A percentile compares a stretch with the other conserved stretches of the same genome.
These are phyloP conservation scores for Ustilago shanxiensis DNA, from an alignment of 1,284 basidiomycete genomes.

Conservation along the genomic window DNA sequence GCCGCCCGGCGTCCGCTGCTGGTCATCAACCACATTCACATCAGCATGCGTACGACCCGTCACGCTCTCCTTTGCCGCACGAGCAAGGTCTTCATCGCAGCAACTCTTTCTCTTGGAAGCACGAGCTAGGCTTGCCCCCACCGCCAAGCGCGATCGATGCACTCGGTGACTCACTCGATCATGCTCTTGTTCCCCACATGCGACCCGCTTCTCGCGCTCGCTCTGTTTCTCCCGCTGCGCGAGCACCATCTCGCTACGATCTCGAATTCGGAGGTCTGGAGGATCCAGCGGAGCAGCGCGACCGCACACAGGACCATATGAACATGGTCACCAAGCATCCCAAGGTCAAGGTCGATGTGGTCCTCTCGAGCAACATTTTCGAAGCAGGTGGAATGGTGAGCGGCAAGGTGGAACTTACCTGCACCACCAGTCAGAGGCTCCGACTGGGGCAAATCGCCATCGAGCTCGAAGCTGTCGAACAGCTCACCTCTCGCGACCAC, in stretches of 20 bases:
- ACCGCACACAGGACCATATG: slow-evolving; percentile 52
- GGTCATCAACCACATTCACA: slow-evolving; percentile 21
- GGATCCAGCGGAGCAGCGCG: slow-evolving; percentile 32
- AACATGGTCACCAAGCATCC: slow-evolving; percentile 64
- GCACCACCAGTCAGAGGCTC: slow-evolving; percentile 59
- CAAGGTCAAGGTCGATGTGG: slow-evolving; percentile 59
- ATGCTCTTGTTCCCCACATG: slow-evolving; percentile 25
- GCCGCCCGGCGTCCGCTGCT: slow-evolving; percentile 47
- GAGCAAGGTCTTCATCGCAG: slow-evolving; percentile 14
- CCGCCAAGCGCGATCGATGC: slow-evolving; percentile 52
- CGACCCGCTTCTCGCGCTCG: slow-evolving; percentile 31
- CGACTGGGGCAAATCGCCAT: slow-evolving; percentile 63
- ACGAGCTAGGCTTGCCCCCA: slow-evolving; percentile 55
- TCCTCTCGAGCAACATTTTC: slow-evolving; percentile 55
- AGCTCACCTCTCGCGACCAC: slow-evolving; percentile 64
- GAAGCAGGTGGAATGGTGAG: slow-evolving; percentile 58
- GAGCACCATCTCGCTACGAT: slow-evolving; percentile 40
- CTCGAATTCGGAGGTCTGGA: slow-evolving; percentile 42
- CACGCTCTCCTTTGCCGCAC: slow-evolving; percentile 25
- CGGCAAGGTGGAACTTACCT: slow-evolving; percentile 64
- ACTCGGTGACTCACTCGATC: slow-evolving; percentile 37
- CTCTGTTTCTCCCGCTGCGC: slow-evolving; percentile 28
- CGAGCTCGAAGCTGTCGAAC: slow-evolving; percentile 60
- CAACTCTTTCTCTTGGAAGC: slow-evolving; percentile 56
- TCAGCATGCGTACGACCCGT: slow-evolving; percentile 27